Evolutionary conservation across 306 rosid species (phyloP).

Genomic region (Begonia masoniana): DNA sequence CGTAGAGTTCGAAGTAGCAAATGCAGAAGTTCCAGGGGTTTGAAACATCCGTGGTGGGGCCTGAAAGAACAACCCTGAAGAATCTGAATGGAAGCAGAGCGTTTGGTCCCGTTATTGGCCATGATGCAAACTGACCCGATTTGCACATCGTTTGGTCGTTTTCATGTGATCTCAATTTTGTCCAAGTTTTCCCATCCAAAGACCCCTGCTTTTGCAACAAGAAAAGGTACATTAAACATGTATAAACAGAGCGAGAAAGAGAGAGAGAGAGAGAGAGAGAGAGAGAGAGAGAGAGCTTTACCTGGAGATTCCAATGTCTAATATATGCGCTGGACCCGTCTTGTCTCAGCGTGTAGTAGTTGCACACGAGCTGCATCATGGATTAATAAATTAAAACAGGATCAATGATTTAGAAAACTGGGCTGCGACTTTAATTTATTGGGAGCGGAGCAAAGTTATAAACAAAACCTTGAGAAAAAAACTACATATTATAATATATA

Average conservation of each 20-base stretch:
- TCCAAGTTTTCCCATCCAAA: conserved; percentile 78
- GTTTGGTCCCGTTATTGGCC: conserved; percentile 64
- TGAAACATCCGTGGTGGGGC: conserved; percentile 55
- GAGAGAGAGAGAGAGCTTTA: conserved; percentile 11
- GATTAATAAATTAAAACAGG: background rate
- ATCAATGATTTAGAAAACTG: no score
- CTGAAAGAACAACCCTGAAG: conserved; percentile 51
- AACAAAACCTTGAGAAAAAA: no score
- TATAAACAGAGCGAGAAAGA: background rate
- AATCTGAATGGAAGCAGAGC: conserved; percentile 69
- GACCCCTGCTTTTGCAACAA: conserved; percentile 45
- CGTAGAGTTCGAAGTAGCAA: conserved; percentile 78
- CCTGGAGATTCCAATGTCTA: conserved; percentile 85
- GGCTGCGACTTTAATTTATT: no score
- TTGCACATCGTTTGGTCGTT: conserved; percentile 66
- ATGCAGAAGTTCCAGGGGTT: conserved; percentile 69
- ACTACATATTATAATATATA: no score
- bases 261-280: background rate
- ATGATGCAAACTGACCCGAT: conserved; percentile 88
- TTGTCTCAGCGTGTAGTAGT: conserved; percentile 76
- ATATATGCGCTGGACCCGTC: conserved; percentile 81
- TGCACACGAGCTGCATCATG: conserved; percentile 73
- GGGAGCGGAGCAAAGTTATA: no score
- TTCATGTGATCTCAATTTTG: conserved; percentile 58
- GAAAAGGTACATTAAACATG: background rate